phyloP scores from a whole-genome alignment of 2,329 filamentous ascomycete genomes.

The Pseudogymnoascus sp. region DNA sequence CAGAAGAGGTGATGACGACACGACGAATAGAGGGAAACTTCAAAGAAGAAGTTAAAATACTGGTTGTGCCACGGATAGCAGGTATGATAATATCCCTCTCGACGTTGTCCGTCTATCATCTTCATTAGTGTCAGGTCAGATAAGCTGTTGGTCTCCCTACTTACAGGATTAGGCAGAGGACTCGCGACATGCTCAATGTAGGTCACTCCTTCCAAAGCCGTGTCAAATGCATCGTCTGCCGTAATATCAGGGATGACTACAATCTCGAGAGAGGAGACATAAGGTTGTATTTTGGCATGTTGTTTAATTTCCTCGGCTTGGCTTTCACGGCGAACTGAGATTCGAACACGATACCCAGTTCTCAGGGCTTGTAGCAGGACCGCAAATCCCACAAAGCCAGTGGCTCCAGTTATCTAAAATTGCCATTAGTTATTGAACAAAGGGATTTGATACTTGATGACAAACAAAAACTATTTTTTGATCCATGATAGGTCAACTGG shows the following conservation, averaged over 20 bases:
- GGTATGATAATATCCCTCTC: too few species aligned
- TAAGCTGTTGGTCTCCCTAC: too few species aligned
- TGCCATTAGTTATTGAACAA: too few species aligned
- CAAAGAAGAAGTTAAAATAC: too few species aligned
- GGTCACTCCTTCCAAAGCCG: conserved; percentile 9
- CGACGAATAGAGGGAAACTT: too few species aligned
- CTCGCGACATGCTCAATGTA: conserved; percentile 16
- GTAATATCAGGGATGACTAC: conserved; percentile 16
- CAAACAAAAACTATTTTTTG: too few species aligned
- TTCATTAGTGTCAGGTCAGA: too few species aligned
- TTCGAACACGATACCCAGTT: conserved; percentile 18
- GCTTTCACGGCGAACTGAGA: conserved; percentile 18
- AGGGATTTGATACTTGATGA: too few species aligned
- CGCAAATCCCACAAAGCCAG: conserved; percentile 21
- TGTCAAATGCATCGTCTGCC: conserved; percentile 15
- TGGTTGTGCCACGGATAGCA: too few species aligned
- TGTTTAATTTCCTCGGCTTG: conserved; percentile 16
- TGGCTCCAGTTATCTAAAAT: conserved; percentile 18
- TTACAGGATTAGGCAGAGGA: neutral
- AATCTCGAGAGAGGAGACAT: neutral
- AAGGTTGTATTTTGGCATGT: neutral
- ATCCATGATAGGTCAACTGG: too few species aligned
- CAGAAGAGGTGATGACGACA: too few species aligned
- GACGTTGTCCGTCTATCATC: too few species aligned
- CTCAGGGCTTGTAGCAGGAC: conserved; percentile 16